Evolutionary conservation across 805 yeast genomes (phyloP).

Genomic region (Cyberlindnera veronae): DNA sequence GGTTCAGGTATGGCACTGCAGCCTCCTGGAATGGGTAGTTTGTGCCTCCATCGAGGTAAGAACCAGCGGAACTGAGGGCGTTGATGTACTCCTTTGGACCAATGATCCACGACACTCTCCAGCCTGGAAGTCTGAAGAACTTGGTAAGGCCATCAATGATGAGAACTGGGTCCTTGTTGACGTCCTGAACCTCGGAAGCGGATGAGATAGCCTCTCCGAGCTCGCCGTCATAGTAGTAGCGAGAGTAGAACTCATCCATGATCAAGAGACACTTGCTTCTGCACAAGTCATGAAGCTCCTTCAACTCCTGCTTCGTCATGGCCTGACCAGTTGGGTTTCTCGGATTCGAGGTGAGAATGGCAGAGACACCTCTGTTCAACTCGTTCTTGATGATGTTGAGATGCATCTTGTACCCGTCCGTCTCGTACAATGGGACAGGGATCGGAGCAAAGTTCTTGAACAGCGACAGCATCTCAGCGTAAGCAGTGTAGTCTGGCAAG

Average conservation of each 20-base stretch:
- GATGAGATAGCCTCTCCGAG: conserved; percentile 49
- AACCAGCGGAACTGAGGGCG: conserved; percentile 55
- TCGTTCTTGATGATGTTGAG: conserved; percentile 49
- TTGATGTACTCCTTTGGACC: conserved; percentile 59
- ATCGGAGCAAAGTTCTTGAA: conserved; percentile 62
- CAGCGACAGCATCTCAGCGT: conserved; percentile 60
- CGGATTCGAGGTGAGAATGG: conserved; percentile 56
- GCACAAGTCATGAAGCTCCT: conserved; percentile 49
- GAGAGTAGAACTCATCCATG: conserved; percentile 62
- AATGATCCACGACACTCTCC: conserved; percentile 62
- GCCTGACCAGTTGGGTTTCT: conserved; percentile 61
- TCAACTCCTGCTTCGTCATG: conserved; percentile 44
- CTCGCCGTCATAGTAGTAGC: conserved; percentile 54
- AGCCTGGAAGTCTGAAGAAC: conserved; percentile 60
- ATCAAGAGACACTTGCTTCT: conserved; percentile 49
- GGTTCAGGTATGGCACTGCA: conserved; percentile 51
- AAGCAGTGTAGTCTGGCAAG: conserved; percentile 62
- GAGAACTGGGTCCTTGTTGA: conserved; percentile 54
- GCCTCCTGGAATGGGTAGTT: conserved; percentile 61
- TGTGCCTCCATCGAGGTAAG: conserved; percentile 58
- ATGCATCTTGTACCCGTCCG: conserved; percentile 54
- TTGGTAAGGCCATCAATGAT: conserved; percentile 59
- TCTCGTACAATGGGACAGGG: conserved; percentile 57
- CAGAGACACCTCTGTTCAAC: conserved; percentile 54
- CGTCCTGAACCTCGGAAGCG: conserved; percentile 50